Percentiles rank a stretch among this genome's conserved stretches.
phyloP scores from a whole-genome alignment of 306 rosid species.

The Echinosophora koreensis region DNA sequence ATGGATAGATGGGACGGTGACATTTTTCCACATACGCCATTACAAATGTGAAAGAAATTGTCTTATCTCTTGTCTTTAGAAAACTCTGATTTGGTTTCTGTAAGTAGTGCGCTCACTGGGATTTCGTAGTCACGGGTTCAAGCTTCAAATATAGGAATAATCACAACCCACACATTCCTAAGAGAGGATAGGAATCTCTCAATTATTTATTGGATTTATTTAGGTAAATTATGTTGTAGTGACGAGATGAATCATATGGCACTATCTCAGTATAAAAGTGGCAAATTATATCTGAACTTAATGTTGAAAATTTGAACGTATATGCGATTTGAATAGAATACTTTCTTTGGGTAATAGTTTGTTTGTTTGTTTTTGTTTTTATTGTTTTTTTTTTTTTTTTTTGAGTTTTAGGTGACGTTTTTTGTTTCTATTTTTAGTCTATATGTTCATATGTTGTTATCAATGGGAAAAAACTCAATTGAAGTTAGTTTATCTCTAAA shows the following conservation, averaged over 20 bases:
- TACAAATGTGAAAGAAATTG: neutral
- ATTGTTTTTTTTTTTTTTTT: no score
- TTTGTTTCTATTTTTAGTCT: no score
- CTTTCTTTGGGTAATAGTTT: no score
- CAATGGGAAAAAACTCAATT: no score
- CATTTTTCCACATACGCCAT: neutral
- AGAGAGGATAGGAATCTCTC: neutral
- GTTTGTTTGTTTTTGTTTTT: no score
- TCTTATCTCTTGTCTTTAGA: neutral
- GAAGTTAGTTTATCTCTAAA: no score
- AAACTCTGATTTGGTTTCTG: neutral
- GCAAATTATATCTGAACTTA: neutral
- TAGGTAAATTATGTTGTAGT: neutral
- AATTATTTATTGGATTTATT: neutral
- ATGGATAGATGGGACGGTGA: neutral
- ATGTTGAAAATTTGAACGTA: neutral
- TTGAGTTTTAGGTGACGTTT: no score
- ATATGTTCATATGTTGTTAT: no score
- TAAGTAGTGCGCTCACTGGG: neutral
- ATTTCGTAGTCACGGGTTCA: neutral
- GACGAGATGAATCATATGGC: neutral
- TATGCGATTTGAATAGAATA: neutral
- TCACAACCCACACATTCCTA: neutral
- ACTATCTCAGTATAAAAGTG: neutral
- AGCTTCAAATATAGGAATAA: neutral